Evolutionary conservation across 352 stramenopile species (phyloP).

Genomic region (Globisporangium nunn): DNA sequence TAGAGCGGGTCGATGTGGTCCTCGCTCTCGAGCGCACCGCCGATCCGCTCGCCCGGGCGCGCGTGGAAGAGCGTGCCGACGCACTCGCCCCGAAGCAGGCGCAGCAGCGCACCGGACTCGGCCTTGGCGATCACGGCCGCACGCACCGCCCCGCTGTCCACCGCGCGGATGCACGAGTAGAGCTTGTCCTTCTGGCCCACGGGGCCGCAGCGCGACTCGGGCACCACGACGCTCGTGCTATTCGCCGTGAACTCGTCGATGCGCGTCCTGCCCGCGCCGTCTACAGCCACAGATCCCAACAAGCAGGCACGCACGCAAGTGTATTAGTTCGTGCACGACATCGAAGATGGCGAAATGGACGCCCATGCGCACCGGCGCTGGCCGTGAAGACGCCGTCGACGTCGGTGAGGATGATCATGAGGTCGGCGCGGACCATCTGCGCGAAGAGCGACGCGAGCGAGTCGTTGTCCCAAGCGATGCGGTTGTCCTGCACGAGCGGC

Average conservation of each 20-base stretch:
- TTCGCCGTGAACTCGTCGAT: conserved; percentile 43
- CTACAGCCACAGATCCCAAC: background rate
- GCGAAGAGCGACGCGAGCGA: conserved; percentile 75
- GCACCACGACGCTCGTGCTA: conserved; percentile 32
- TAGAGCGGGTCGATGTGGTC: conserved; percentile 64
- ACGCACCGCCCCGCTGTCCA: conserved; percentile 57
- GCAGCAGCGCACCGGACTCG: conserved; percentile 46
- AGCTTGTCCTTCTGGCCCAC: conserved; percentile 80
- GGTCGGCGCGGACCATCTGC: conserved; percentile 59
- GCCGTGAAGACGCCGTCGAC: conserved; percentile 52
- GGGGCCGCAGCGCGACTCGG: conserved; percentile 48
- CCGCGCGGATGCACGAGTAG: conserved; percentile 68
- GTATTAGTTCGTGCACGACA: too few relatives aligned
- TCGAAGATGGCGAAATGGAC: too few relatives aligned
- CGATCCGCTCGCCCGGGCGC: conserved; percentile 34
- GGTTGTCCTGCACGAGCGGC: conserved; percentile 47
- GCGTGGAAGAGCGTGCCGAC: conserved; percentile 64
- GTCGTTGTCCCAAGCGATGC: conserved; percentile 83
- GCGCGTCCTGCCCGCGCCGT: conserved; percentile 26
- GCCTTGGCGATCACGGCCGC: conserved; percentile 63
- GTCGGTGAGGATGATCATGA: conserved; percentile 77
- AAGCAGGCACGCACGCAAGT: background rate
- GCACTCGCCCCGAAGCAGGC: conserved; percentile 57
- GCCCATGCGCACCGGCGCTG: conserved; percentile 7
- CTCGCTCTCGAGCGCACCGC: conserved; percentile 26